Percentiles rank a stretch among this genome's conserved stretches.
Conservation (phyloP, 176 grass and related monocot species). For the Typha latifolia region DNA sequence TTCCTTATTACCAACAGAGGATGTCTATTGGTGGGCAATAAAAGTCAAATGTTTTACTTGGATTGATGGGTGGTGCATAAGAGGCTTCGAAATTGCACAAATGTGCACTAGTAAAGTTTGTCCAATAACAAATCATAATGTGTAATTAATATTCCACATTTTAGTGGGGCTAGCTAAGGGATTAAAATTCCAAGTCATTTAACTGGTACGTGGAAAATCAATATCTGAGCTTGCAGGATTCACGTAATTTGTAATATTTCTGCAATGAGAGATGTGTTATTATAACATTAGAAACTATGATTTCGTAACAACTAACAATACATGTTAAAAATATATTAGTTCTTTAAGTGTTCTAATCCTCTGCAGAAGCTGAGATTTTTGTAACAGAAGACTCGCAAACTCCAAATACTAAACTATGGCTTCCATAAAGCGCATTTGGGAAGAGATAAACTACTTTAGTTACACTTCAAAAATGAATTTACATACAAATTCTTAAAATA, state of each 20-base stretch:
- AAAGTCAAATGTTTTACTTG: conserved; percentile 1
- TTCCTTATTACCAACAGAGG: no score
- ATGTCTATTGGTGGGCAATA: background rate
- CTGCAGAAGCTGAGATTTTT: background rate
- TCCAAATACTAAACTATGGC: background rate
- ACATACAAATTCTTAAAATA: background rate
- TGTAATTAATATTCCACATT: no score
- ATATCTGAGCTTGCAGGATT: no score
- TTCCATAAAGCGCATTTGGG: background rate
- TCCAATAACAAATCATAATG: no score
- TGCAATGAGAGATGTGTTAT: no score
- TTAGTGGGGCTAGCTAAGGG: no score
- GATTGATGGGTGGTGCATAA: conserved; percentile 1
- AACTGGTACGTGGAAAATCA: no score
- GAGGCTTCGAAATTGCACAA: background rate
- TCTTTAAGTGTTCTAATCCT: background rate
- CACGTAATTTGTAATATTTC: no score
- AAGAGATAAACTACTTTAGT: background rate
- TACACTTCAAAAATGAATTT: background rate
- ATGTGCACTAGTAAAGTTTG: no score
- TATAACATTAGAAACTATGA: background rate
- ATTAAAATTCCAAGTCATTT: no score
- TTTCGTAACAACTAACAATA: background rate
- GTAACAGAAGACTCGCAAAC: background rate
- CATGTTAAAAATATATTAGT: no score